These are phyloP conservation scores for Acanthamoeba sp. DNA, from an alignment of 208 protist genomes.

Conservation along the genomic window DNA sequence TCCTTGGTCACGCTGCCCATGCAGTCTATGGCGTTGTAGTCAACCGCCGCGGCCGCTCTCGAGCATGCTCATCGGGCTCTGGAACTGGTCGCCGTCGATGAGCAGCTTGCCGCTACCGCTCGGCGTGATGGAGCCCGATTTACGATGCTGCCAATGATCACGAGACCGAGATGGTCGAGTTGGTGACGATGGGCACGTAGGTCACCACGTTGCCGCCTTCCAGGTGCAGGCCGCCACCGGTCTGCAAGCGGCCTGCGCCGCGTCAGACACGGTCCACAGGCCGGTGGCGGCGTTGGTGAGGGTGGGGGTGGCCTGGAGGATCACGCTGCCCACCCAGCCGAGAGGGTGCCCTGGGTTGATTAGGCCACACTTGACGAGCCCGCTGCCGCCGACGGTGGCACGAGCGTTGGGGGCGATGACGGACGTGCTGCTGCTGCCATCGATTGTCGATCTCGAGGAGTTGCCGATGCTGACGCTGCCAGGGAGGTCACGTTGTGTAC, in stretches of 20 bases:
- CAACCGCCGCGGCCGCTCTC: slow-evolving; percentile 21
- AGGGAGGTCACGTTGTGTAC: slow-evolving; percentile 38
- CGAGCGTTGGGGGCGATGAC: slow-evolving; percentile 13
- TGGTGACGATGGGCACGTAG: slow-evolving; percentile 45
- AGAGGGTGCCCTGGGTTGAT: slow-evolving; percentile 23
- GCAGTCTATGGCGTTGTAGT: slow-evolving; percentile 41
- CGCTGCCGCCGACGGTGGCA: slow-evolving; percentile 5
- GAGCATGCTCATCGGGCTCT: background rate
- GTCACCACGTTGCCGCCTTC: slow-evolving; percentile 21
- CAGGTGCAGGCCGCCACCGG: background rate
- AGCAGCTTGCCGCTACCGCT: slow-evolving; percentile 15
- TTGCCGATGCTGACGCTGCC: slow-evolving; percentile 45
- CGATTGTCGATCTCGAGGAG: slow-evolving; percentile 7
- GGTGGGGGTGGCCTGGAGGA: slow-evolving; percentile 11
- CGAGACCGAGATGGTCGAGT: slow-evolving; percentile 13
- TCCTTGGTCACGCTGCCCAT: slow-evolving; percentile 52
- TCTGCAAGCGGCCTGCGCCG: slow-evolving; percentile 26
- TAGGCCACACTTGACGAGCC: slow-evolving; percentile 1
- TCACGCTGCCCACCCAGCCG: background rate
- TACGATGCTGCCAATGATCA: slow-evolving; percentile 20
- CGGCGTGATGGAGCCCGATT: background rate
- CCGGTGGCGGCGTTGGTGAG: slow-evolving; percentile 11
- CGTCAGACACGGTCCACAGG: background rate
- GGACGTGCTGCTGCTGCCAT: background rate
- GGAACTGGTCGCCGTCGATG: slow-evolving; percentile 45